phyloP scores from a whole-genome alignment of 2,329 filamentous ascomycete species.

The Pseudocercospora pini-densiflorae region DNA sequence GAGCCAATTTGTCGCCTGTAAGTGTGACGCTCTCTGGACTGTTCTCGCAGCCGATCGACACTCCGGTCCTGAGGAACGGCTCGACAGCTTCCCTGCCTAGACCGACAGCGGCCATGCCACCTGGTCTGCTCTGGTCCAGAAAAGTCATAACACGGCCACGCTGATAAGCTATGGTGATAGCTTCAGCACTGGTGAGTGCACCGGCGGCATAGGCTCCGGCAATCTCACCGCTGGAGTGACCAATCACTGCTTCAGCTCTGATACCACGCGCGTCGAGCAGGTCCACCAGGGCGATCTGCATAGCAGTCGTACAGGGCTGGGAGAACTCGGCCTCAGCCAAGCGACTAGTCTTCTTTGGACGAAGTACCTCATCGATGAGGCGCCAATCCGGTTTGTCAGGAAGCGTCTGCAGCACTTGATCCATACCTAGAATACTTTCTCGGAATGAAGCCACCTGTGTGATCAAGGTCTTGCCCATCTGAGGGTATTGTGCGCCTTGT shows the following conservation, averaged over 20 bases:
- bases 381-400: no score
- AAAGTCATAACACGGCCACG: no score
- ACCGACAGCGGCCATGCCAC: constrained; percentile 4
- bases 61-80: constrained; percentile 10
- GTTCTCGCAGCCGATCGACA: constrained; percentile 38
- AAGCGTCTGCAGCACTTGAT: no score
- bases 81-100: constrained; percentile 31
- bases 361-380: no score
- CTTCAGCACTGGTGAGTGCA: background rate
- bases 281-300: no score
- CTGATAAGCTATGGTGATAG: no score
- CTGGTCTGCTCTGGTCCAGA: background rate
- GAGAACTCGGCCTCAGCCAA: no score
- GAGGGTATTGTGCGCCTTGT: constrained; percentile 21
- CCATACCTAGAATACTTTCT: no score
- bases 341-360: no score
- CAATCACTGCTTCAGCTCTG: constrained; percentile 24
- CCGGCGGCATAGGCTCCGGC: constrained; percentile 39
- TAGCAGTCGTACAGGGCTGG: no score
- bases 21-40: constrained; percentile 48
- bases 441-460: no score
- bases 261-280: no score
- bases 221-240: constrained; percentile 43
- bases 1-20: constrained; percentile 46
- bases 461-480: background rate